phyloP scores from a whole-genome alignment of 1,284 basidiomycete species.

The Gomphus bonarii region DNA sequence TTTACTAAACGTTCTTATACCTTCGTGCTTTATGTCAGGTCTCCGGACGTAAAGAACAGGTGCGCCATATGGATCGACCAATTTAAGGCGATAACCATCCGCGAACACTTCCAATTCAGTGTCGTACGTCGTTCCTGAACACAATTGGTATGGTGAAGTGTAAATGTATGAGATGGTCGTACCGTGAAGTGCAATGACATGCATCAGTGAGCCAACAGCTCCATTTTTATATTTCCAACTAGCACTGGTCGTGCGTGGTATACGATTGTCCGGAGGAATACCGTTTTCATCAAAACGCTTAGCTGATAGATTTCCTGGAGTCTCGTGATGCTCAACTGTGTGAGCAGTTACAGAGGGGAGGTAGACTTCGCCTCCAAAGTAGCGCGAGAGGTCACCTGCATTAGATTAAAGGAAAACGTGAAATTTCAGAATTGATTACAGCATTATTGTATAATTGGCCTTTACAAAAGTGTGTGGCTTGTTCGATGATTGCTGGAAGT shows the following conservation, averaged over 20 bases:
- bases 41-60: slow-evolving; percentile 25
- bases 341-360: slow-evolving; percentile 29
- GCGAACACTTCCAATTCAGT: slow-evolving; percentile 44
- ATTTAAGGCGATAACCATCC: slow-evolving; percentile 33
- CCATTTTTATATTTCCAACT: slow-evolving; percentile 40
- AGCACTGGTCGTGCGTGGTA: slow-evolving; percentile 24
- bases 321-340: slow-evolving; percentile 40
- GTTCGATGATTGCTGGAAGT: slow-evolving; percentile 41
- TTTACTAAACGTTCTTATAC: slow-evolving; percentile 5
- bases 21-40: slow-evolving; percentile 22
- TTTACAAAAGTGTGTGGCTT: slow-evolving; percentile 46
- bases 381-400: slow-evolving; percentile 34
- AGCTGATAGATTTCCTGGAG: slow-evolving; percentile 41
- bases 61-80: slow-evolving; percentile 27
- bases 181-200: slow-evolving; percentile 44
- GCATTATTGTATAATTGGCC: background rate
- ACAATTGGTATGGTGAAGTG: background rate
- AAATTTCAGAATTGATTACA: background rate
- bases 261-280: slow-evolving; percentile 27
- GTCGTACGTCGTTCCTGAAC: slow-evolving; percentile 16
- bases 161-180: slow-evolving; percentile 13
- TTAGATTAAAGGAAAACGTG: background rate
- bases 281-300: slow-evolving; percentile 37
- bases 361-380: slow-evolving; percentile 57
- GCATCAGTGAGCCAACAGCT: slow-evolving; percentile 41